Evolutionary conservation across 305 asterid species (phyloP), one percentile per base, ranked within the genome.

Genomic region (Solanum chacoense): DNA sequence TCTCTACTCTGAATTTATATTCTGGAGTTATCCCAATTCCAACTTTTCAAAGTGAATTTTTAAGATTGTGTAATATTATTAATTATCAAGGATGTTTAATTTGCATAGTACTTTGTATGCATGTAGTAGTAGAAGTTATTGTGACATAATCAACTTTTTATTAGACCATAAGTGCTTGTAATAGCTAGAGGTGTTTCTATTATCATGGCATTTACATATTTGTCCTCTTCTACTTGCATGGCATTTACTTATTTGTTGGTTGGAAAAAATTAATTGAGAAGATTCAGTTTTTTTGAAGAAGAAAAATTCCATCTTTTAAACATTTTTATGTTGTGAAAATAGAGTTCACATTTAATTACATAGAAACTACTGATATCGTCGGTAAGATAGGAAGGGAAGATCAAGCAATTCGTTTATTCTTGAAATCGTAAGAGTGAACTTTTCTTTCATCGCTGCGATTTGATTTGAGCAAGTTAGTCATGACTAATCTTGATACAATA

Each of bases 1-100:
- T 84, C 94, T n/a, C 88, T 92, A 81, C 93, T 92, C 81, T 90
- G 81, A 88, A 13, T 10, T 59, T 18, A 18, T 18, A 13, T 13
- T 73, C 32, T 79, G n/a, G 65, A 38, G 55, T 42, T 45, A 14
- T 45, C 1, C 16, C 4, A 78, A 77, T 11, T 77, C 6, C 85
- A 79, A 24, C 65, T 80, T 42, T 1, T 78, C 9, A 79, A 42
- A 42, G 18, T 81, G 38, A 77, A 20, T 7, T 34, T 75, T 75
- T 42, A 76, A 35, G 50, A 11, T 76, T 76, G 8, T 50, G 71
- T 55, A 83, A 5, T 31, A 6, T 45, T 83, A 29, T 29, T 45
- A 50, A 18, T 29, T 45, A 50, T 50, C 42, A 11, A 29, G 87
- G 29, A 31, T 83, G 29, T 83, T 32, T 74, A 69, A 28, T 80